Percentiles rank a stretch among this genome's conserved stretches.
Evolutionary conservation across 495 filamentous ascomycete species (phyloP).

Genomic region (Jackrogersella multiformis): DNA sequence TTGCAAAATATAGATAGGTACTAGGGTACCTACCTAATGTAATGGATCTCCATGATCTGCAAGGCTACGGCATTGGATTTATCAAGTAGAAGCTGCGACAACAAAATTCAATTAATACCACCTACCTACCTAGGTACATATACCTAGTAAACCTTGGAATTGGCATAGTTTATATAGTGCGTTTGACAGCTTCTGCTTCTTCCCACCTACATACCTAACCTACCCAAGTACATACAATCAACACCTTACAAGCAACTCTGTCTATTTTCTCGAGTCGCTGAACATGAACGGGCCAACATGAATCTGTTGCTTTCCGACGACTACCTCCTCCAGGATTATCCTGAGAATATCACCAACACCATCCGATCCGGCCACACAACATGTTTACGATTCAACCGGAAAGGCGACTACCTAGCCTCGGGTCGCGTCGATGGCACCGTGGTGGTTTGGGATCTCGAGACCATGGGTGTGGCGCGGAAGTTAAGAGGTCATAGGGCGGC

Average conservation of each 20-base stretch:
- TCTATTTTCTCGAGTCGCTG: background rate
- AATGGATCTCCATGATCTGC: slow-evolving; percentile 10
- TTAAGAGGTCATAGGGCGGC: slow-evolving; percentile 89
- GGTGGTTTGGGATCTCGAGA: slow-evolving; percentile 96
- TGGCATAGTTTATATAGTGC: background rate
- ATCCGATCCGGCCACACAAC: slow-evolving; percentile 76
- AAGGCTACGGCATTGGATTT: too few species aligned
- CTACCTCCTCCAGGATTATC: slow-evolving; percentile 90
- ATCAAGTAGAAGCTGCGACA: too few species aligned
- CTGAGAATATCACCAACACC: slow-evolving; percentile 84
- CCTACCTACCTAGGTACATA: too few species aligned
- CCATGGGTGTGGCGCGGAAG: slow-evolving; percentile 93
- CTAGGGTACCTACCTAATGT: too few species aligned
- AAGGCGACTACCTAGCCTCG: slow-evolving; percentile 91
- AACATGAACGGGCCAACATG: slow-evolving; percentile 49
- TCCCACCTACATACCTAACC: background rate
- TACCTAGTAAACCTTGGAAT: slow-evolving; percentile 4
- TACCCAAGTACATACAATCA: background rate
- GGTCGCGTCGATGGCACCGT: slow-evolving; percentile 94
- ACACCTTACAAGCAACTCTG: background rate
- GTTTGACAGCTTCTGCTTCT: too few species aligned
- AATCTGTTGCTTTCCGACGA: slow-evolving; percentile 63
- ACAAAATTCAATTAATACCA: too few species aligned
- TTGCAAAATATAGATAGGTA: background rate
- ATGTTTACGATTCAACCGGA: slow-evolving; percentile 87